A percentile compares a stretch with the other conserved stretches of the same genome.
Evolutionary conservation across 805 yeast species (phyloP).

Genomic region (Blastobotrys robertii): DNA sequence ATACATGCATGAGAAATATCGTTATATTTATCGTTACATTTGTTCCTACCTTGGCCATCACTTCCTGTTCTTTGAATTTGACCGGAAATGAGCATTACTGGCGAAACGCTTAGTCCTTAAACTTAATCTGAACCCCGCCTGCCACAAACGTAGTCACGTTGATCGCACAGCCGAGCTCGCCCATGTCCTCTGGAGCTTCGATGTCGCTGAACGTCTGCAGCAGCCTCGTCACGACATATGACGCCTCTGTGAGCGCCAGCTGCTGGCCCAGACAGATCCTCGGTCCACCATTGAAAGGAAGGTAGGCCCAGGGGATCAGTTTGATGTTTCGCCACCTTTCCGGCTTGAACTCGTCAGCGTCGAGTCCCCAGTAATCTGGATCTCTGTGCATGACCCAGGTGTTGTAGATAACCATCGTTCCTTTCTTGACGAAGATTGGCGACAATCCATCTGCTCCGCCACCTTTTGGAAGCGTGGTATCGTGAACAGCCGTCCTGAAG

Average conservation of each 20-base stretch:
- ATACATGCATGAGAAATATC: no score
- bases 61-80: no score
- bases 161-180: neutral
- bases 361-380: slow-evolving; percentile 33
- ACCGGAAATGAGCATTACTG: neutral
- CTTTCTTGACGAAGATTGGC: slow-evolving; percentile 34
- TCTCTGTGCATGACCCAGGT: slow-evolving; percentile 34
- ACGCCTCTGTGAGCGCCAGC: slow-evolving; percentile 40
- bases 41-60: no score
- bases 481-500: slow-evolving; percentile 32
- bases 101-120: neutral
- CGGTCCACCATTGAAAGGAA: slow-evolving; percentile 43
- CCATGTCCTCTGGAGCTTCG: slow-evolving; percentile 3
- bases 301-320: slow-evolving; percentile 35
- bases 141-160: neutral
- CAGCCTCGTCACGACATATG: slow-evolving; percentile 33
- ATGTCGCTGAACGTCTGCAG: slow-evolving; percentile 24
- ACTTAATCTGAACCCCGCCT: neutral
- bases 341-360: slow-evolving; percentile 35
- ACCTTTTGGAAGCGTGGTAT: slow-evolving; percentile 41
- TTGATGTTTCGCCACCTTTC: slow-evolving; percentile 35
- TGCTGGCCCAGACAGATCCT: slow-evolving; percentile 43
- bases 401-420: slow-evolving; percentile 29
- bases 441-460: slow-evolving; percentile 32
- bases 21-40: no score